Evolutionary conservation across 768 basidiomycete genomes (phyloP), one percentile per base, ranked within the genome.

Genomic region (Baorangia bicolor): DNA sequence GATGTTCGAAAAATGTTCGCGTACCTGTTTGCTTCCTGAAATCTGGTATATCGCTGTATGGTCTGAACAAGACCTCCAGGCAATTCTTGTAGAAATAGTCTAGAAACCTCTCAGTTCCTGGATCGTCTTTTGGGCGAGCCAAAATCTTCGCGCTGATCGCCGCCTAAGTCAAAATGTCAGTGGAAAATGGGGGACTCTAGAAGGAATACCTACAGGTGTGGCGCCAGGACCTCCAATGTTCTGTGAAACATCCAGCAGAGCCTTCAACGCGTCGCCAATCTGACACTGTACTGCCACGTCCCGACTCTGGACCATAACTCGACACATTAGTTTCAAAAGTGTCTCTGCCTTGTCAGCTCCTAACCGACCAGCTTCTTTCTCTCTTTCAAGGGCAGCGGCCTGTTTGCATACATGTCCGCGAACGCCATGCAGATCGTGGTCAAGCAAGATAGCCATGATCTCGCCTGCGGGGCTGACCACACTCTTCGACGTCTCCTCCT

Each of bases 61-160:
- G 95, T 67, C 83, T 84, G 75, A 93, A 88, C 48, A 99, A 75
- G n/a, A 80, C 79, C n/a, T 80, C 74, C 56, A 88, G 76, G 67
- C 88, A 92, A 42, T 83, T 78, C 71, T 93, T 92, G 76, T 98
- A 98, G 72, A 98, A 96, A 69, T 93, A 92, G 37, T 94, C 89
- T 66, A 95, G 77, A 77, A 94, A 99, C 53, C 85, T 83, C 70
- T 98, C 97, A 2, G 87, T 88, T 34, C 84, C 82, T 7, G 90
- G 88, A 50, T 93, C 91, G 60, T 96, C 94, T 70, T 90, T 93
- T 51, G 74, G 64, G 6, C 87, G 84, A 30, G 75, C 79, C 71
- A 78, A 70, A 42, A 78, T 71, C 70, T 84, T 80, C 45, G 74
- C 74, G 38, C 63, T 69, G 45, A 72, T 63, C 66, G 62, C 61